Conservation (phyloP, 495 filamentous ascomycete genomes). For the Podospora pseudopauciseta region DNA sequence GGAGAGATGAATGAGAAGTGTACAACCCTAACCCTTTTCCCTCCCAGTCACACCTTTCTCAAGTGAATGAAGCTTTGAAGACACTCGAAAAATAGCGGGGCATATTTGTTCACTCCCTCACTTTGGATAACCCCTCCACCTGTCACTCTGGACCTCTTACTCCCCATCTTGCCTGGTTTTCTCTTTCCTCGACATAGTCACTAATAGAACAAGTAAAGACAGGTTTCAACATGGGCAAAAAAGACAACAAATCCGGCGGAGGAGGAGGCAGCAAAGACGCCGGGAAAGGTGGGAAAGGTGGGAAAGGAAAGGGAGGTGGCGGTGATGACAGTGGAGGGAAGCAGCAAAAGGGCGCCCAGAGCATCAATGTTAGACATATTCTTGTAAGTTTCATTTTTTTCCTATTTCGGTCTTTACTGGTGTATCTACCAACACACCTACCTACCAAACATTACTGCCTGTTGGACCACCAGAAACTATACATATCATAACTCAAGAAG, state of each 20-base stretch:
- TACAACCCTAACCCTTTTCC: no score
- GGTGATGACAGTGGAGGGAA: conserved; percentile 4
- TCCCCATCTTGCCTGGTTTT: no score
- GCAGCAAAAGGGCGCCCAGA: conserved; percentile 61
- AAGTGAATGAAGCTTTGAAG: no score
- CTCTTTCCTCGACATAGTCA: no score
- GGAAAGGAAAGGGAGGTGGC: conserved; percentile 29
- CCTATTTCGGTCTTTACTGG: background rate
- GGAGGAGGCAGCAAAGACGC: conserved; percentile 46
- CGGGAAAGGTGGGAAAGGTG: conserved; percentile 50
- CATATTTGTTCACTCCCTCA: no score
- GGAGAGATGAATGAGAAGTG: no score
- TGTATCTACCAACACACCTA: no score
- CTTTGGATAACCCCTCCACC: background rate
- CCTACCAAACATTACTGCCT: no score
- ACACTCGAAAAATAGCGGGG: no score
- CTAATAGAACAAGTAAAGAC: background rate
- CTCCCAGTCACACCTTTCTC: no score
- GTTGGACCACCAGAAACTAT: no score
- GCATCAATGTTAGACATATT: conserved; percentile 86
- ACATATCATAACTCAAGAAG: background rate
- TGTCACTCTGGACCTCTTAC: no score
- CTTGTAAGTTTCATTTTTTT: conserved; percentile 55
- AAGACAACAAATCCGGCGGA: conserved; percentile 43
- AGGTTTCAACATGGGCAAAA: conserved; percentile 14